A percentile compares a stretch with the other conserved stretches of the same genome.
Conservation (phyloP, 2,329 filamentous ascomycete species). For the Trichophyton simii region DNA sequence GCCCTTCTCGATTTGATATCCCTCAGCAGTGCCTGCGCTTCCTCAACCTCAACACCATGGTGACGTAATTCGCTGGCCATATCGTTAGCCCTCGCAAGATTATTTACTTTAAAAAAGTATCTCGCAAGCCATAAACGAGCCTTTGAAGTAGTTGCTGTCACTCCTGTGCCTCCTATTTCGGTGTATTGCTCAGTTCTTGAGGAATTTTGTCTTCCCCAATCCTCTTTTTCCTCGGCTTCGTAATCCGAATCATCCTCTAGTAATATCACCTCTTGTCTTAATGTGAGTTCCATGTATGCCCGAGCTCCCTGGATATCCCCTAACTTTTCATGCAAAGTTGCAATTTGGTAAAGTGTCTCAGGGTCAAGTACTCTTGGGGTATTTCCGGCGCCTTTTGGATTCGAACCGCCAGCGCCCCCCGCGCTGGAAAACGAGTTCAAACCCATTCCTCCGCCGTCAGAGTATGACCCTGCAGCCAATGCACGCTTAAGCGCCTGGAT, state of each 20-base stretch:
- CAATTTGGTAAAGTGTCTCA: constrained; percentile 81
- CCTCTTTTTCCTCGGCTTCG: constrained; percentile 25
- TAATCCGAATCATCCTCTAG: constrained; percentile 28
- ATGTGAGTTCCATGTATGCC: constrained; percentile 88
- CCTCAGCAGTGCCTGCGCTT: constrained; percentile 82
- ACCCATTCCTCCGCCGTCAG: constrained; percentile 46
- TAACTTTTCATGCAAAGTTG: constrained; percentile 71
- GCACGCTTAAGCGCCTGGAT: constrained; percentile 94
- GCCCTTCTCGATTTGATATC: constrained; percentile 72
- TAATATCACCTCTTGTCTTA: constrained; percentile 78
- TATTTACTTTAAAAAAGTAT: constrained; percentile 61
- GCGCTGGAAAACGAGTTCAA: constrained; percentile 22
- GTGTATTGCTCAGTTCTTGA: constrained; percentile 27
- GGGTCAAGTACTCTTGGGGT: constrained; percentile 56
- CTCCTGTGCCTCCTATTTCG: constrained; percentile 53
- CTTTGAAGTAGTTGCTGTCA: constrained; percentile 82
- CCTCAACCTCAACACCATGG: constrained; percentile 91
- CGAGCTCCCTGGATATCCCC: constrained; percentile 68
- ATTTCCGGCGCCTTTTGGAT: constrained; percentile 19
- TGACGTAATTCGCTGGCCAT: constrained; percentile 85
- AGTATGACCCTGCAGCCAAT: constrained; percentile 74
- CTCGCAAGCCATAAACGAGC: constrained; percentile 88
- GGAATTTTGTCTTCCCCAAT: constrained; percentile 40
- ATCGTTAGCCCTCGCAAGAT: constrained; percentile 64
- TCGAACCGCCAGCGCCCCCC: constrained; percentile 31